A percentile compares a stretch with the other conserved stretches of the same genome.
Conservation (phyloP, 257 asterid species). For the Anisodus acutangulus region DNA sequence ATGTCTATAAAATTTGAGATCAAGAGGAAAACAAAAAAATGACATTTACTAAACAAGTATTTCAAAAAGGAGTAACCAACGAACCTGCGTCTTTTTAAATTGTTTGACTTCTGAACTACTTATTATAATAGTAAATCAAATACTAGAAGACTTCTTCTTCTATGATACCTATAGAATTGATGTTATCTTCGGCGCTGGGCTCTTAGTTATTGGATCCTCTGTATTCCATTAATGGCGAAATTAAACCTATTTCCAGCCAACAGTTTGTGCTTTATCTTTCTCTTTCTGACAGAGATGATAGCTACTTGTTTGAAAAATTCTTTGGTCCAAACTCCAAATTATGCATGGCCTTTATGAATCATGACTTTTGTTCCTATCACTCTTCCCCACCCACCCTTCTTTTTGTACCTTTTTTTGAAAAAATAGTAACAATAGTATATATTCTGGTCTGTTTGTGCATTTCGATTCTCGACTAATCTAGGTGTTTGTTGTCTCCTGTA, state of each 20-base stretch:
- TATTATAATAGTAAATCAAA: too few relatives aligned
- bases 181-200: background rate
- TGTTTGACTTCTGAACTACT: background rate
- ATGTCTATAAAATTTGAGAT: too few relatives aligned
- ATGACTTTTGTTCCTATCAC: conserved; percentile 14
- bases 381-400: too few relatives aligned
- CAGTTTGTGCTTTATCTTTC: background rate
- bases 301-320: background rate
- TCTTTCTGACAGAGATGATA: background rate
- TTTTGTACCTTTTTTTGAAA: too few relatives aligned
- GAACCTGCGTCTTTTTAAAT: background rate
- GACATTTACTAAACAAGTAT: too few relatives aligned
- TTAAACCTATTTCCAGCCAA: background rate
- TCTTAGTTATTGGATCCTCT: background rate
- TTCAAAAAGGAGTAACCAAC: too few relatives aligned
- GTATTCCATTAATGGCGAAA: background rate
- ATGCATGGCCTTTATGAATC: background rate
- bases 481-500: background rate
- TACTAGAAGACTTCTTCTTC: too few relatives aligned
- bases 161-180: background rate
- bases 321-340: background rate
- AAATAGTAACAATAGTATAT: background rate
- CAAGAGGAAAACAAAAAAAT: too few relatives aligned
- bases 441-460: background rate
- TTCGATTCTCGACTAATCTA: background rate